Evolutionary conservation across 139 green algal species (phyloP), one percentile per base, ranked within the genome.

Genomic region (Microglena sp.): DNA sequence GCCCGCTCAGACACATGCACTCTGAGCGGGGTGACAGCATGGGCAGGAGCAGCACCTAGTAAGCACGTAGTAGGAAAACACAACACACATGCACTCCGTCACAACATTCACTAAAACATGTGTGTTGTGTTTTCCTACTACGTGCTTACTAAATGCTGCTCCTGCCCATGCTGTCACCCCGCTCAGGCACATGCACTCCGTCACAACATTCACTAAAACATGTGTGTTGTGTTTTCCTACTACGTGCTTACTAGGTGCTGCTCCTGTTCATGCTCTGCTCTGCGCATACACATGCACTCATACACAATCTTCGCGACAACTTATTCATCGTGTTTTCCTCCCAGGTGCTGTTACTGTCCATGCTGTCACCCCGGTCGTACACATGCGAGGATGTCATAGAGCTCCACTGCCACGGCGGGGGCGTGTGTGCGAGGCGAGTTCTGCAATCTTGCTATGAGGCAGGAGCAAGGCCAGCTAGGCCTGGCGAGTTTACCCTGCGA

Each of bases 301-400:
- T 18, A 50, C 40, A 50, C 40, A 50, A 50, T 18, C 11, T 18
- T 24, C 40, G 40, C 40, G 8, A 15, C 5, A 26, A 53, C 57
- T 27, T 8, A 53, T 7, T 7, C 30, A 26, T 29, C 18, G 7
- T 24, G 6, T 18, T 15, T 18, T 6, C 7, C 26, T 4, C 45
- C 1, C 67, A 85, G 74, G 71, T 82, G 50, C 70, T 97, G 45
- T 15, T 84, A 57, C 57, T 97, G 26, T 69, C 72, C 21, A 96
- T 97, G 86, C 80, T 85, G 33, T 76, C 64, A 0, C 90, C 88
- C 0, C 77, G 84, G 28, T 97, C 89, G 0, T 99, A 96, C 81
- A 99, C 93, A 0, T 55, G 79, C 4, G 93, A 99, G 68, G 93
- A 99, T 66, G 93, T 99, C 18, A 69, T 98, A 0, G 93, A 99